These are phyloP conservation scores for Lagenidium giganteum DNA, from an alignment of 352 stramenopile species.

Conservation along the genomic window DNA sequence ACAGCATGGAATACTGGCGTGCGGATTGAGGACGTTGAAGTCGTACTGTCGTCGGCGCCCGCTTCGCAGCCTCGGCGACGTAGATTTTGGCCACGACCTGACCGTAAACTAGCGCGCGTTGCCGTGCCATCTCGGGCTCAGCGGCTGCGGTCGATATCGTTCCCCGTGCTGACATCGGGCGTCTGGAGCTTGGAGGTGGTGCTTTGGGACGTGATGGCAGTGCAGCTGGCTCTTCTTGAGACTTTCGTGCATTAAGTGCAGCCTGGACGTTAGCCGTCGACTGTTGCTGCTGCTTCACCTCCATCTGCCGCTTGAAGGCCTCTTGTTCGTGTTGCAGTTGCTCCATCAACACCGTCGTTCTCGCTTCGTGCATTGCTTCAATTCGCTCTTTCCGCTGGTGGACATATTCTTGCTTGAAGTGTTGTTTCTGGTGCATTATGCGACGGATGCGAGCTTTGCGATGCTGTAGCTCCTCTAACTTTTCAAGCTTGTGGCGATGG, in stretches of 20 bases:
- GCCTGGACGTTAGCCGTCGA: too few species aligned
- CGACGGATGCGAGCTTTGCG: slow-evolving; percentile 15
- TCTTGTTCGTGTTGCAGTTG: slow-evolving; percentile 6
- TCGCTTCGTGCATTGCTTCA: slow-evolving; percentile 13
- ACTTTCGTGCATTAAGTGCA: background rate
- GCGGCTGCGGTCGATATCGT: slow-evolving; percentile 2
- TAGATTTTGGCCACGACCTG: slow-evolving; percentile 50
- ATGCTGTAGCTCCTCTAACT: slow-evolving; percentile 17
- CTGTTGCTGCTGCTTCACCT: slow-evolving; percentile 17
- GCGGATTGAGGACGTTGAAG: too few species aligned
- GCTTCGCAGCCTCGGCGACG: slow-evolving; percentile 11
- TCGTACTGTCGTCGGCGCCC: too few species aligned
- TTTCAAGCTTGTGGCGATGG: slow-evolving; percentile 10
- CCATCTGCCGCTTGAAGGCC: slow-evolving; percentile 9
- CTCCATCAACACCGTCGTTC: slow-evolving; percentile 10
- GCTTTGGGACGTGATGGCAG: slow-evolving; percentile 3
- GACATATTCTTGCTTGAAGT: slow-evolving; percentile 1
- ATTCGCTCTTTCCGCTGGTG: slow-evolving; percentile 7
- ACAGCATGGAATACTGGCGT: too few species aligned
- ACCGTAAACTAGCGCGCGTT: slow-evolving; percentile 45
- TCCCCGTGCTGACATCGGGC: slow-evolving; percentile 25
- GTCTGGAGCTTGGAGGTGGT: slow-evolving; percentile 1
- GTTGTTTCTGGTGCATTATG: slow-evolving; percentile 11
- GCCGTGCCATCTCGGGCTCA: slow-evolving; percentile 27
- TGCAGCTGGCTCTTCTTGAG: background rate